phyloP scores from a whole-genome alignment of 2,329 filamentous ascomycete genomes.

The Botrytis byssoidea region DNA sequence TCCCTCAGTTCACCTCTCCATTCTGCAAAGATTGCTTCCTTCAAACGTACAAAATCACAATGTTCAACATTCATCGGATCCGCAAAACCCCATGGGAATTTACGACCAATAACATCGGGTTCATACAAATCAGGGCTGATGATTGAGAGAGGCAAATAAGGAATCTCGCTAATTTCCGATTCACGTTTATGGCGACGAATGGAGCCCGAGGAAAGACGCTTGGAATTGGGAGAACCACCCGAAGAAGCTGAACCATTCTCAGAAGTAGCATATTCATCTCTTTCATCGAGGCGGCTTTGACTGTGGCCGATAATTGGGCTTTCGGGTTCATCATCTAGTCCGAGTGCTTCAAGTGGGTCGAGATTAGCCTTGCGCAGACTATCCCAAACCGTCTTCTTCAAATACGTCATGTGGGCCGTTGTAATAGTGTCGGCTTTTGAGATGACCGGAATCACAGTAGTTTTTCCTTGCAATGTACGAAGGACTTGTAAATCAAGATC shows the following conservation, averaged over 20 bases:
- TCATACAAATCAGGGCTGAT: conserved; percentile 93
- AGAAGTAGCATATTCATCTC: conserved; percentile 47
- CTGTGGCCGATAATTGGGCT: conserved; percentile 47
- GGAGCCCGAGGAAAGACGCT: conserved; percentile 38
- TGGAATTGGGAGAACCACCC: conserved; percentile 32
- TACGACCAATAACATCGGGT: conserved; percentile 73
- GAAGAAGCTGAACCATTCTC: conserved; percentile 33
- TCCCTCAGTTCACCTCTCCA: conserved; percentile 91
- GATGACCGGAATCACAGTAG: conserved; percentile 91
- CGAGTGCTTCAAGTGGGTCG: conserved; percentile 83
- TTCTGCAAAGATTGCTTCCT: conserved; percentile 88
- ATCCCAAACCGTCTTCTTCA: conserved; percentile 89
- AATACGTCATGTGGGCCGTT: conserved; percentile 85
- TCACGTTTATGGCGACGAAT: conserved; percentile 41
- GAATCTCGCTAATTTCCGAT: conserved; percentile 52
- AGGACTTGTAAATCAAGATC: conserved; percentile 89
- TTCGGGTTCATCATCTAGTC: conserved; percentile 71
- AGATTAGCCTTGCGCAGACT: conserved; percentile 82
- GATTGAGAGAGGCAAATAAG: conserved; percentile 84
- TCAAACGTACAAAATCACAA: conserved; percentile 89
- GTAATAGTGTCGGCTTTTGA: conserved; percentile 97
- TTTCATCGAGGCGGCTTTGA: conserved; percentile 53
- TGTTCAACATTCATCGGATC: conserved; percentile 88
- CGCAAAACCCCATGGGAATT: conserved; percentile 95
- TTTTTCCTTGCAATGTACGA: conserved; percentile 85